A percentile compares a stretch with the other conserved stretches of the same genome.
phyloP scores from a whole-genome alignment of 2,329 filamentous ascomycete species.

The Erysiphe pulchra region DNA sequence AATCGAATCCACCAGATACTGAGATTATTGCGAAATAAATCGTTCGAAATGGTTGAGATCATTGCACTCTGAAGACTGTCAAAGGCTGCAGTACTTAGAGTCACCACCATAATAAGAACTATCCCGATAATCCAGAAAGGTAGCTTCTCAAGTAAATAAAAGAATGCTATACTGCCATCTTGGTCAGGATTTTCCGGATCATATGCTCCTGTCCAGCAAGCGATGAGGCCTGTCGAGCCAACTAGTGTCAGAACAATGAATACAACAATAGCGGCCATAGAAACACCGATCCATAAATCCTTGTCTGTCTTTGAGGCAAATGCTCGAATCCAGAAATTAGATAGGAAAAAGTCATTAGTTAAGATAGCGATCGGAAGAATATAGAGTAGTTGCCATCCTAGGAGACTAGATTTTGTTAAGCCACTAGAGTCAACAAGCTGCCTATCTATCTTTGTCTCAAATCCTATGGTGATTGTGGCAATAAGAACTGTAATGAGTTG shows the following conservation, averaged over 20 bases:
- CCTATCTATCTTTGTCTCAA: slow-evolving; percentile 44
- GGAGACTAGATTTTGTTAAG: slow-evolving; percentile 38
- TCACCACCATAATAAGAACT: slow-evolving; percentile 56
- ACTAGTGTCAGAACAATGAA: slow-evolving; percentile 48
- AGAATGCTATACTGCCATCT: slow-evolving; percentile 46
- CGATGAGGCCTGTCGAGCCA: slow-evolving; percentile 46
- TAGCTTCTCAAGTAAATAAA: slow-evolving; percentile 43
- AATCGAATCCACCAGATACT: slow-evolving; percentile 48
- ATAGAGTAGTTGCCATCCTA: slow-evolving; percentile 71
- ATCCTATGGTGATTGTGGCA: slow-evolving; percentile 53
- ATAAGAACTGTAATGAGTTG: slow-evolving; percentile 27
- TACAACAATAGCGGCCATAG: slow-evolving; percentile 37
- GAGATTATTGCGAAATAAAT: slow-evolving; percentile 60
- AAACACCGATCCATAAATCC: slow-evolving; percentile 49
- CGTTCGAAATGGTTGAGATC: slow-evolving; percentile 65
- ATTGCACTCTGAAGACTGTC: slow-evolving; percentile 63
- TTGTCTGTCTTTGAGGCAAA: slow-evolving; percentile 59
- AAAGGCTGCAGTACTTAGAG: slow-evolving; percentile 52
- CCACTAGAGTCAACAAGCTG: slow-evolving; percentile 41
- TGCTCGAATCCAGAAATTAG: slow-evolving; percentile 61
- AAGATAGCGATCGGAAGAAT: slow-evolving; percentile 59
- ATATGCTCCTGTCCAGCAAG: slow-evolving; percentile 52
- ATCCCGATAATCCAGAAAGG: slow-evolving; percentile 64
- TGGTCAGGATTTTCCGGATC: slow-evolving; percentile 30
- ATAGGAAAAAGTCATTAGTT: slow-evolving; percentile 72